Conservation (phyloP, 345 rosid genomes). For the Cochlearia excelsa region DNA sequence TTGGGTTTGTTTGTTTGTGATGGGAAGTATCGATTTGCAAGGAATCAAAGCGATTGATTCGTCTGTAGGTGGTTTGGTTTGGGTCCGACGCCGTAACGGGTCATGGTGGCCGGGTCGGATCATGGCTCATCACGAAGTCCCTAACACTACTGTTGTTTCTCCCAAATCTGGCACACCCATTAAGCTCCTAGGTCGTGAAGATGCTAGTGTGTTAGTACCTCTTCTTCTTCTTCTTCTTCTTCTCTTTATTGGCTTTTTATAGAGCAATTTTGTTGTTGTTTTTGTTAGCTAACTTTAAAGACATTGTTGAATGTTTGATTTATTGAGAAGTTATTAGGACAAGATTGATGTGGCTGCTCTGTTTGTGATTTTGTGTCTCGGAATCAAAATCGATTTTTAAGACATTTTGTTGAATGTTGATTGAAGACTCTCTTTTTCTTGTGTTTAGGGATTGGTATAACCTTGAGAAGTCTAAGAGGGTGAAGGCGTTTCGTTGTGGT, state of each 20-base stretch:
- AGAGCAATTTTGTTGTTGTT: background rate
- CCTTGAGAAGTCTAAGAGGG: constrained; percentile 94
- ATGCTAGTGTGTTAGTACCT: constrained; percentile 86
- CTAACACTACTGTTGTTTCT: constrained; percentile 67
- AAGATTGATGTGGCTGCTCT: no score
- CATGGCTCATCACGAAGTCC: constrained; percentile 75
- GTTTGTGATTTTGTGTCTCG: no score
- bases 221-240: background rate
- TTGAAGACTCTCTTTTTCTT: constrained; percentile 6
- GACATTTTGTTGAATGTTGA: no score
- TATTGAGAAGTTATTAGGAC: no score
- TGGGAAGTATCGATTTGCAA: constrained; percentile 72
- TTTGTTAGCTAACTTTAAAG: background rate
- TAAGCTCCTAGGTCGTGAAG: constrained; percentile 97
- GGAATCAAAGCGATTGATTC: constrained; percentile 65
- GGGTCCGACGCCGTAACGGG: constrained; percentile 98
- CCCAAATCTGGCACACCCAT: constrained; percentile 97
- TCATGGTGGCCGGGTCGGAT: constrained; percentile 99
- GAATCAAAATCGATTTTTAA: no score
- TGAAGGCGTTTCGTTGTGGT: constrained; percentile 95
- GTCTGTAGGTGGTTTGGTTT: constrained; percentile 85
- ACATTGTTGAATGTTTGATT: background rate
- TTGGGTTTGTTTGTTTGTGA: constrained; percentile 28
- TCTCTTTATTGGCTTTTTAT: background rate
- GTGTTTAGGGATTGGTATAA: constrained; percentile 88